phyloP scores from a whole-genome alignment of 225 moss, liverwort and hornwort genomes.

The Takakia lepidozioides region DNA sequence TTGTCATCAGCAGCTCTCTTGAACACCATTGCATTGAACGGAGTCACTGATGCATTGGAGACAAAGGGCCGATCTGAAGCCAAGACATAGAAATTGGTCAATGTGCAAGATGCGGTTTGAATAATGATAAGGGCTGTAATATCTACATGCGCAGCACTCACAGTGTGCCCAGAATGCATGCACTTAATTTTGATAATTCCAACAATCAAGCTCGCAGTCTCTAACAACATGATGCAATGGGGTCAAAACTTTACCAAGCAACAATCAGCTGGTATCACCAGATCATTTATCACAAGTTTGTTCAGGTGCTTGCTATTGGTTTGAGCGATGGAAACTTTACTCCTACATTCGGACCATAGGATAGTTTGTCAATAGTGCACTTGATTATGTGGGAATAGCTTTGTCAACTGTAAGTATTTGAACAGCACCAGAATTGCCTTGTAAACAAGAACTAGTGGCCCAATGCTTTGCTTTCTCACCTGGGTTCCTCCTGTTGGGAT shows the following conservation, averaged over 20 bases:
- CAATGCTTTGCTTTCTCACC: constrained; percentile 8
- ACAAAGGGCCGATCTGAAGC: constrained; percentile 11
- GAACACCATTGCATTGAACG: constrained; percentile 43
- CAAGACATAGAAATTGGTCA: not conserved
- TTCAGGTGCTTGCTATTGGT: too few species aligned
- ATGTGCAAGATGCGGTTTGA: not conserved
- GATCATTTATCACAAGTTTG: too few species aligned
- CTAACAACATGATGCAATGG: too few species aligned
- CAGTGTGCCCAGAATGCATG: too few species aligned
- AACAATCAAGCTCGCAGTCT: not conserved
- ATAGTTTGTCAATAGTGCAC: not conserved
- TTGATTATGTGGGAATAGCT: not conserved
- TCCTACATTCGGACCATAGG: not conserved
- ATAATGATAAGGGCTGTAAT: too few species aligned
- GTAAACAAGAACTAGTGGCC: too few species aligned
- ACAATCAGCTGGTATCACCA: too few species aligned
- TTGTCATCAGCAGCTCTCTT: constrained; percentile 66
- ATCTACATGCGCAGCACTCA: too few species aligned
- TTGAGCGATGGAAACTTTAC: not conserved
- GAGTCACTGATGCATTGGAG: constrained; percentile 42
- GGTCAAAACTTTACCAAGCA: too few species aligned
- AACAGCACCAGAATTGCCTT: too few species aligned
- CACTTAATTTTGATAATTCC: constrained; percentile 2
- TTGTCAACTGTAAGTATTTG: constrained; percentile 1
- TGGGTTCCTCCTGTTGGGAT: constrained; percentile 1